Evolutionary conservation across 2,329 filamentous ascomycete species (phyloP), one percentile per base, ranked within the genome.

Genomic region (Chaetomiaceae sp.): DNA sequence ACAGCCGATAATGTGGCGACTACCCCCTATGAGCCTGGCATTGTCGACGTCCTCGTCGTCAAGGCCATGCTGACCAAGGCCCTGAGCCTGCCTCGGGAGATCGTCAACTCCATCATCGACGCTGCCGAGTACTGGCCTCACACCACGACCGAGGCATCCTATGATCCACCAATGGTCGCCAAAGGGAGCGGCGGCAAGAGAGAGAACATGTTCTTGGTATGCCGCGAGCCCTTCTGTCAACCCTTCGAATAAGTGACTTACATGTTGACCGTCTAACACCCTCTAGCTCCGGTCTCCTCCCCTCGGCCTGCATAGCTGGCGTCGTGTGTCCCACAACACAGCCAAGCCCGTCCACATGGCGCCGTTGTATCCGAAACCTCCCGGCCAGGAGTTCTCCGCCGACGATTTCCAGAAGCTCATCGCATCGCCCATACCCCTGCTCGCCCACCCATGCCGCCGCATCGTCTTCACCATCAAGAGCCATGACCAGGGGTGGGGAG

Each of bases 121-220:
- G 64, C 71, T 25, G 83, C 81, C 51, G 81, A 84, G 66, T 85
- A 85, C 66, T 86, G 83, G 82, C 76, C 76, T 14, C 77, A 77
- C 59, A 75, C 76, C 1, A 66, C 69, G 1, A 63, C 68, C 9
- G 66, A 65, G 12, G 56, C 62, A 53, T 54, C 58, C 6, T 47
- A 53, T 6, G 31, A 40, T 2, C 38, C 39, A 0, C 46, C 51
- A 3, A 47, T 64, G 6, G 22, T 44, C 1, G 59, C 68, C 19
- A 29, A 64, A 5, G 59, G 59, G 12, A 31, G 44, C 4, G 20
- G 33, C 6, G 42, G 14, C 22, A 6, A 4, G 23, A 11, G 11
- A 3, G 71, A 75, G 57, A 64, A 77, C 54, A 47, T 61, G 31
- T 72, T 78, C 25, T 25, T 78, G n/a, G 74, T 75, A 59, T 62